Evolutionary conservation across 2,329 filamentous ascomycete species (phyloP), one percentile per base, ranked within the genome.

Genomic region (Gnomoniopsis smithogilvyi): DNA sequence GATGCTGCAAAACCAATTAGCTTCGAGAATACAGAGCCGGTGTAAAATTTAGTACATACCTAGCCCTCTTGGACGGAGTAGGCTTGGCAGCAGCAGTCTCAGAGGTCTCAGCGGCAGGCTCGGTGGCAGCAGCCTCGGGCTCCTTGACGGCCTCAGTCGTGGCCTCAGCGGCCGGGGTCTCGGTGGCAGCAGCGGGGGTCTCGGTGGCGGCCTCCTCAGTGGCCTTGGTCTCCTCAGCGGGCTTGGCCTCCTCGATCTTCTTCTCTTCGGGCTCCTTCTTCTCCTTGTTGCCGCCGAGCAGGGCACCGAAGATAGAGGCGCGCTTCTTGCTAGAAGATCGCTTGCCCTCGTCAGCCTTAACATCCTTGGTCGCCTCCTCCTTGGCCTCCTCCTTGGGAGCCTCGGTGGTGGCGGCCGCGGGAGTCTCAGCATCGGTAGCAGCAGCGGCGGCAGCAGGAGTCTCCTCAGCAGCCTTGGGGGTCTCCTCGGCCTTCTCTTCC

Each of bases 271-370:
- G 74, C 61, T 78, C 75, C 66, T 72, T 72, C 62, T 70, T 69
- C 68, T 78, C 75, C 59, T 81, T 79, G 76, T 84, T 85, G 76
- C 83, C 82, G 67, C 80, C 78, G 7, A 80, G 70, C 63, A 87
- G 78, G 67, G 69, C 76, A 66, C 81, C 82, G 67, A 89, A 87
- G 76, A 88, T 82, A 56, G 85, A 88, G 50, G 77, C 75, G 54
- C 86, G 85, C 83, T 89, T 88, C 69, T 82, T 82, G 71, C 84
- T 87, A 53, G 80, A 80, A 66, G 84, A 87, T 64, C 80, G 82
- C 79, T 87, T 86, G 64, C 81, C 75, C 70, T 84, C 79, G 68
- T 86, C 80, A 67, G 81, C 78, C 73, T 84, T 80, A 52, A 72
- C 71, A 65, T 85, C 82, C 62, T 80, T 63, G 63, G 75, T 74